Conservation (phyloP, 2,329 filamentous ascomycete species). For the Exophiala calicioides region DNA sequence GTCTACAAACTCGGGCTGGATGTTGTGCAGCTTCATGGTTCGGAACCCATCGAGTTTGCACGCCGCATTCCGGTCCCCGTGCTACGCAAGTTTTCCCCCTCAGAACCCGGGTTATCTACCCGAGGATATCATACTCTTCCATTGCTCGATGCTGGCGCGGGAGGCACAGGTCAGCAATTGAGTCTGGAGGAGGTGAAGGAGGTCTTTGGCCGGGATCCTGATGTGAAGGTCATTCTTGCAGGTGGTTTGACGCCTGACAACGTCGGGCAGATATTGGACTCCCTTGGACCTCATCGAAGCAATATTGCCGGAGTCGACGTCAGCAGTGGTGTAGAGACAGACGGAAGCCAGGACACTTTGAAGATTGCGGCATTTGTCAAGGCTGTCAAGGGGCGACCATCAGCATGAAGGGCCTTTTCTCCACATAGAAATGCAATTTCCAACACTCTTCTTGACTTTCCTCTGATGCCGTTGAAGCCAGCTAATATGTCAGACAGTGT, state of each 20-base stretch:
- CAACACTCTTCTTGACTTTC: too few species aligned
- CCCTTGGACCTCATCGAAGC: constrained; percentile 60
- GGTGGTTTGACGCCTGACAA: constrained; percentile 83
- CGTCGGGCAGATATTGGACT: constrained; percentile 65
- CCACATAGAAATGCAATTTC: too few species aligned
- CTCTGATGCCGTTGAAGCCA: too few species aligned
- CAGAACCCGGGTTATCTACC: constrained; percentile 67
- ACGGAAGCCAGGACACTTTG: constrained; percentile 74
- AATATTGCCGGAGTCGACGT: constrained; percentile 85
- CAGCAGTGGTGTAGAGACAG: constrained; percentile 87
- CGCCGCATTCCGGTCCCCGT: constrained; percentile 87
- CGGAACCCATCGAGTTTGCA: constrained; percentile 91
- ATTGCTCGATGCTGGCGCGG: constrained; percentile 82
- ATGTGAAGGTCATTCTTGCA: constrained; percentile 76
- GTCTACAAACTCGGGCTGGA: constrained; percentile 77
- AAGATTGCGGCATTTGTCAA: constrained; percentile 81
- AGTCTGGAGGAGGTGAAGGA: constrained; percentile 69
- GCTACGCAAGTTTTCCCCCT: constrained; percentile 79
- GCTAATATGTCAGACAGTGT: too few species aligned
- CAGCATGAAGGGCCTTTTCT: constrained; percentile 43
- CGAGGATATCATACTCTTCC: constrained; percentile 82
- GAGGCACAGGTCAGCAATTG: constrained; percentile 76
- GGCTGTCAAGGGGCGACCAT: constrained; percentile 60
- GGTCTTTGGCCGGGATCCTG: constrained; percentile 65
- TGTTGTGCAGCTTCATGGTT: constrained; percentile 87